Evolutionary conservation across 768 basidiomycete genomes (phyloP).

Genomic region (Agrocybe pediades): DNA sequence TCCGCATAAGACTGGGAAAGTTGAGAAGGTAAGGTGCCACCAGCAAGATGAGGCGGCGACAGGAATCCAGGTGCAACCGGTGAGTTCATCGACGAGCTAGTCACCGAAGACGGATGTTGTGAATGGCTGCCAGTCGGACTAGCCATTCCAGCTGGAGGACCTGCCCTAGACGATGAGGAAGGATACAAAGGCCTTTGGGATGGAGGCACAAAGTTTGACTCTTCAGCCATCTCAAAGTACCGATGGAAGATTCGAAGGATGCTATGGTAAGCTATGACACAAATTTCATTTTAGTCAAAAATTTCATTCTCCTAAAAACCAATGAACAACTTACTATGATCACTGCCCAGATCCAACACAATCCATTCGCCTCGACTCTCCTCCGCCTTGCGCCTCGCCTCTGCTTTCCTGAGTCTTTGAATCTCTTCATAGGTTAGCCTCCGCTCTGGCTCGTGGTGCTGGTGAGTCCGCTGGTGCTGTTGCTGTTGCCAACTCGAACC

Average conservation of each 20-base stretch:
- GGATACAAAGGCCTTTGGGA: neutral
- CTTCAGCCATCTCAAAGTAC: constrained; percentile 32
- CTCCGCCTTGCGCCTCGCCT: constrained; percentile 11
- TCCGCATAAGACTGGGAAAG: constrained; percentile 1
- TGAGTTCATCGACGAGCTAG: neutral
- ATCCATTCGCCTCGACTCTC: constrained; percentile 48
- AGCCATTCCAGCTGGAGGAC: neutral
- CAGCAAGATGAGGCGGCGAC: neutral
- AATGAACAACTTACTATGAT: constrained; percentile 33
- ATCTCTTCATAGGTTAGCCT: neutral
- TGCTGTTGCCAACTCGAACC: neutral
- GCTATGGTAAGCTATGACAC: constrained; percentile 42
- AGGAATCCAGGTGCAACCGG: neutral
- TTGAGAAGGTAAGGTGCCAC: neutral
- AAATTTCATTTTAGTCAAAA: neutral
- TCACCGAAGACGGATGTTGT: too few species aligned
- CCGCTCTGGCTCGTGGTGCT: too few species aligned
- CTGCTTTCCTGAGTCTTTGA: neutral
- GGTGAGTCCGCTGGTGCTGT: too few species aligned
- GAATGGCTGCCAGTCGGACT: neutral
- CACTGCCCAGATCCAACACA: constrained; percentile 51
- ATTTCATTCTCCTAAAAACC: neutral
- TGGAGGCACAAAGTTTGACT: constrained; percentile 41
- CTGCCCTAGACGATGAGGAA: neutral
- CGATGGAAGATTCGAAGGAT: constrained; percentile 58